Evolutionary conservation across 1,139 yeast species (phyloP).

Genomic region (Nakaseomyces nivariensis): DNA sequence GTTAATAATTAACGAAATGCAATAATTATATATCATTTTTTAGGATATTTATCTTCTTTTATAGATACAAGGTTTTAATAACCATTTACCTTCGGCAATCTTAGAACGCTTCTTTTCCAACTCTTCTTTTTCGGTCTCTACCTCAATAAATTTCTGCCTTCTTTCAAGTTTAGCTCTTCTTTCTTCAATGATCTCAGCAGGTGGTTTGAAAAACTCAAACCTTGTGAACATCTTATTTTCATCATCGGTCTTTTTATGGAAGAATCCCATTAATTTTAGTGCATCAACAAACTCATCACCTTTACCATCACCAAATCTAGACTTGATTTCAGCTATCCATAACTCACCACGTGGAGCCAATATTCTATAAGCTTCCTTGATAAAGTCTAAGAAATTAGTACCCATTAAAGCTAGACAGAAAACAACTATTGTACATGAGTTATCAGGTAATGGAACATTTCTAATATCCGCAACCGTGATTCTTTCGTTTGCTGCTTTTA

Average conservation of each 20-base stretch:
- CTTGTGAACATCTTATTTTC: conserved; percentile 87
- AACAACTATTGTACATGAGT: conserved; percentile 72
- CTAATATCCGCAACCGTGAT: conserved; percentile 93
- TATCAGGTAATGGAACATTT: conserved; percentile 74
- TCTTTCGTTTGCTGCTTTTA: conserved; percentile 74
- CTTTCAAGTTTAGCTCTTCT: conserved; percentile 53
- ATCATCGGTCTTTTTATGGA: conserved; percentile 81
- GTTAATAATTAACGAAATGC: neutral
- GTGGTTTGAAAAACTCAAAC: conserved; percentile 87
- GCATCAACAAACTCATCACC: conserved; percentile 73
- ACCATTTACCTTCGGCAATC: conserved; percentile 74
- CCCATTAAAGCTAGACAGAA: conserved; percentile 97
- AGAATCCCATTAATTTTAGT: conserved; percentile 68
- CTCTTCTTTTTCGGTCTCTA: conserved; percentile 50
- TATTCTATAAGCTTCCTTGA: conserved; percentile 79
- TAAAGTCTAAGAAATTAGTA: conserved; percentile 84
- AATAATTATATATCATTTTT: neutral
- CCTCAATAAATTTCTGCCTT: conserved; percentile 63
- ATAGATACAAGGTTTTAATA: conserved; percentile 90
- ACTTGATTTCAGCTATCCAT: conserved; percentile 96
- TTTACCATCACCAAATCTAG: conserved; percentile 61
- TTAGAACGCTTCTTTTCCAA: conserved; percentile 46
- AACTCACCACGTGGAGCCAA: conserved; percentile 85
- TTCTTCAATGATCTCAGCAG: conserved; percentile 58
- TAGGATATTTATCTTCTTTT: conserved; percentile 54